Evolutionary conservation across 2,329 filamentous ascomycete genomes (phyloP).

Genomic region (Ilyonectria destructans): DNA sequence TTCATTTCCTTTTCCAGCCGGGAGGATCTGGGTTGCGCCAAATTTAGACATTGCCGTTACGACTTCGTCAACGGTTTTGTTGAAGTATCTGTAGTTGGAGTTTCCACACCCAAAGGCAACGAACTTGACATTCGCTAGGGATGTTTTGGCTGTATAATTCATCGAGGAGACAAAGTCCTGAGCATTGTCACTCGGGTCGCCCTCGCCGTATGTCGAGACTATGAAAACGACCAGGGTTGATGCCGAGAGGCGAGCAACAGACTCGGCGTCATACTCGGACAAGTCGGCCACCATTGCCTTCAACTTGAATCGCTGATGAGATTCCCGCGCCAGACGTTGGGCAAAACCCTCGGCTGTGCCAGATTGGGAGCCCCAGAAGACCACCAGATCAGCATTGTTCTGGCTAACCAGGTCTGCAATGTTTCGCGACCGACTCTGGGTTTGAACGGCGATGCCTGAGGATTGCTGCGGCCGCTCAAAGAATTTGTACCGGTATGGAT

Average conservation of each 20-base stretch:
- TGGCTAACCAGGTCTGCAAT: slow-evolving; percentile 17
- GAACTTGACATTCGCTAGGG: slow-evolving; percentile 21
- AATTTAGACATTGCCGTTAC: slow-evolving; percentile 2
- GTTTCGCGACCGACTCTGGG: slow-evolving; percentile 12
- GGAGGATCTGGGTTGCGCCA: slow-evolving; percentile 18
- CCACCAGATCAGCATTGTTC: slow-evolving; percentile 21
- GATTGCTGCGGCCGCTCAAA: slow-evolving; percentile 24
- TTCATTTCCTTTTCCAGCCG: slow-evolving; percentile 25
- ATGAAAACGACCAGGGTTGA: slow-evolving; percentile 23
- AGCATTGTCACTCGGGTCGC: slow-evolving; percentile 30
- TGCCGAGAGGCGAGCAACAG: not conserved
- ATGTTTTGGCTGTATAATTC: not conserved
- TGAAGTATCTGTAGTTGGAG: slow-evolving; percentile 30
- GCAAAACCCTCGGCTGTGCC: slow-evolving; percentile 29
- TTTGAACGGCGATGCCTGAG: not conserved
- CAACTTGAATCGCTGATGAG: slow-evolving; percentile 26
- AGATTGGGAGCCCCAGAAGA: slow-evolving; percentile 31
- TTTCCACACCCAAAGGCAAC: slow-evolving; percentile 30
- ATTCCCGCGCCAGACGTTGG: slow-evolving; percentile 21
- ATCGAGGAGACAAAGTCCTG: slow-evolving; percentile 25
- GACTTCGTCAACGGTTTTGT: slow-evolving; percentile 21
- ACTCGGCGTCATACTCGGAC: slow-evolving; percentile 23
- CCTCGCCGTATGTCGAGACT: slow-evolving; percentile 29
- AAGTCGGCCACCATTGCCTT: slow-evolving; percentile 24
- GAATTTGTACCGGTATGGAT: slow-evolving; percentile 27